Percentiles rank a stretch among this genome's conserved stretches.
Conservation (phyloP, 352 stramenopile genomes). For the Phytophthora pini region DNA sequence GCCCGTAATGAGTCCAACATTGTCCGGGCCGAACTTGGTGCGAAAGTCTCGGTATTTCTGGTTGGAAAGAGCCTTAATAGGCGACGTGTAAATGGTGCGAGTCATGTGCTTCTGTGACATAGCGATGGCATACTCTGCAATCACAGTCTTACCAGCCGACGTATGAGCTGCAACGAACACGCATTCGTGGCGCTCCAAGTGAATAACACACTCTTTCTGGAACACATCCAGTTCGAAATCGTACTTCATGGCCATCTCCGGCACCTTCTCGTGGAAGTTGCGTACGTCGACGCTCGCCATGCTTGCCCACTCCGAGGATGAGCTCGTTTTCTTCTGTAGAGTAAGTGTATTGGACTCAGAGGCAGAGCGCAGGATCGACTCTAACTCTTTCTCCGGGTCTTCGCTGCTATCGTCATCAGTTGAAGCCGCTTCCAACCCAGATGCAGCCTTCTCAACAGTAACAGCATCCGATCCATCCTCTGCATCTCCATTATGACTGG, state of each 20-base stretch:
- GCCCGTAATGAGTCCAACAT: conserved; percentile 98
- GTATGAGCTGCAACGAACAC: conserved; percentile 98
- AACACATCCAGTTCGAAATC: conserved; percentile 95
- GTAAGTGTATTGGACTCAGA: conserved; percentile 13
- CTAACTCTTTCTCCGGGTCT: conserved; percentile 62
- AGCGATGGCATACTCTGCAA: conserved; percentile 98
- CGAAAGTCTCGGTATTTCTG: conserved; percentile 99
- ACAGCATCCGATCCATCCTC: conserved; percentile 3
- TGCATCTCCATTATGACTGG: neutral
- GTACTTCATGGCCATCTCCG: conserved; percentile 85
- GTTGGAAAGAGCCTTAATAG: conserved; percentile 98
- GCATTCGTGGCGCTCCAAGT: conserved; percentile 93
- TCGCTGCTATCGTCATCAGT: conserved; percentile 5
- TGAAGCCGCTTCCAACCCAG: neutral
- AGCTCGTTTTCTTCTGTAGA: conserved; percentile 24
- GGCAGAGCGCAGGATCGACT: conserved; percentile 48
- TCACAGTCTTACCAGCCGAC: conserved; percentile 97
- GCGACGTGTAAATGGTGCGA: conserved; percentile 97
- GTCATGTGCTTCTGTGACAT: conserved; percentile 92
- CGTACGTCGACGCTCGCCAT: conserved; percentile 74
- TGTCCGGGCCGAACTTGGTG: conserved; percentile 91
- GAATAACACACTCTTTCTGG: conserved; percentile 96
- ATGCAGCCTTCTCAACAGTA: neutral
- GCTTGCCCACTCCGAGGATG: conserved; percentile 74
- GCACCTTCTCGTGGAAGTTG: conserved; percentile 86